Percentiles rank a stretch among this genome's conserved stretches.
Conservation (phyloP, 1,139 yeast genomes). For the Suhomyces chickasaworum region DNA sequence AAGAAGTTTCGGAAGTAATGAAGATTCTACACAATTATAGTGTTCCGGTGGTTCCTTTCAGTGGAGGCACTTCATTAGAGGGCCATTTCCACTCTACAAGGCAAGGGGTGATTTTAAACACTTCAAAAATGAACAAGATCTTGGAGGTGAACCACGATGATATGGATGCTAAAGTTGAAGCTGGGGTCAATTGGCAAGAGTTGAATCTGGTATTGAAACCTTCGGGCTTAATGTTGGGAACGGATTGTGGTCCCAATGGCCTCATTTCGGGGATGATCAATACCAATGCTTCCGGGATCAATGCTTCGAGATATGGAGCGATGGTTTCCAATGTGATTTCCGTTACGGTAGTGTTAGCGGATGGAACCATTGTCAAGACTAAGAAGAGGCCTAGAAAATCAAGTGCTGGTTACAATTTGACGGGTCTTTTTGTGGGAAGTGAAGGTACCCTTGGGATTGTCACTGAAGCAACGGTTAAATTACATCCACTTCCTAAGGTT, state of each 20-base stretch:
- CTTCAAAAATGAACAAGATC: slow-evolving; percentile 43
- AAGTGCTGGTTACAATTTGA: slow-evolving; percentile 48
- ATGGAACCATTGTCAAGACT: slow-evolving; percentile 47
- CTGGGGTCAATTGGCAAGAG: slow-evolving; percentile 49
- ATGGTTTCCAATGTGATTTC: slow-evolving; percentile 47
- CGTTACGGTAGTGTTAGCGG: slow-evolving; percentile 47
- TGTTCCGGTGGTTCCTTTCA: slow-evolving; percentile 65
- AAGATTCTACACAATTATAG: slow-evolving; percentile 34
- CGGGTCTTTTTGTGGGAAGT: slow-evolving; percentile 47
- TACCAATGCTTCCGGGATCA: slow-evolving; percentile 49
- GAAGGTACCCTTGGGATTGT: slow-evolving; percentile 51
- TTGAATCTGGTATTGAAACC: slow-evolving; percentile 34
- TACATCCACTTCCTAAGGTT: slow-evolving; percentile 41
- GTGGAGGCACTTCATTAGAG: slow-evolving; percentile 52
- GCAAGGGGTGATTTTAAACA: slow-evolving; percentile 38
- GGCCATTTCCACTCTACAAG: slow-evolving; percentile 50
- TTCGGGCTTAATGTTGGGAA: slow-evolving; percentile 41
- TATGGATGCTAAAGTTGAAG: slow-evolving; percentile 46
- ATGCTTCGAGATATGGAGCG: slow-evolving; percentile 49
- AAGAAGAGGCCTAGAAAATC: slow-evolving; percentile 47
- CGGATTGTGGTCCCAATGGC: slow-evolving; percentile 50
- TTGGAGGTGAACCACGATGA: slow-evolving; percentile 40
- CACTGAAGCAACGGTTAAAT: slow-evolving; percentile 46
- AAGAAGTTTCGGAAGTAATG: slow-evolving; percentile 40
- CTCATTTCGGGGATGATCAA: slow-evolving; percentile 48